Conservation (phyloP, 2,329 filamentous ascomycete species). For the Periconia sp. region DNA sequence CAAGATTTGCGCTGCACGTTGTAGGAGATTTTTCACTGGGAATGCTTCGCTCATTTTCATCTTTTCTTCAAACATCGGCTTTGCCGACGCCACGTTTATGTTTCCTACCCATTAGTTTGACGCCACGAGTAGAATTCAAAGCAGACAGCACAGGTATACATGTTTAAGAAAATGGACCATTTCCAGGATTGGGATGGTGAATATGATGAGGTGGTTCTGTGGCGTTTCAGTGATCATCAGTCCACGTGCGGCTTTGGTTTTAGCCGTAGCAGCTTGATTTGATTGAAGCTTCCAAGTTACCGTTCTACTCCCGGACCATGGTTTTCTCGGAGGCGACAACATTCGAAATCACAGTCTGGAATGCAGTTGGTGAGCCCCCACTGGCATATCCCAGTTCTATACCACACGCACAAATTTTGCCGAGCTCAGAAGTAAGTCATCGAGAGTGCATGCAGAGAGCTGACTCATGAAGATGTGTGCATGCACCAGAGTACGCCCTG, state of each 20-base stretch:
- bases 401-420: neutral
- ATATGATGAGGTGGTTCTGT: conserved; percentile 4
- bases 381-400: neutral
- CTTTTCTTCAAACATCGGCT: conserved; percentile 7
- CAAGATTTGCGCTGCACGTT: conserved; percentile 19
- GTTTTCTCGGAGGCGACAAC: neutral
- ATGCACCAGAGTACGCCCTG: conserved; percentile 4
- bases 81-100: neutral
- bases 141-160: neutral
- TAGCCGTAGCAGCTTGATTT: conserved; percentile 12
- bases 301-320: too few relatives aligned
- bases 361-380: neutral
- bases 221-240: conserved; percentile 15
- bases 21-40: conserved; percentile 2
- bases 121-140: neutral
- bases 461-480: conserved; percentile 8
- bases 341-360: neutral
- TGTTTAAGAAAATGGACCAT: neutral
- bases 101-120: neutral
- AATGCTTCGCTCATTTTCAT: neutral
- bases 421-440: neutral
- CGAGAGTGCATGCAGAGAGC: neutral
- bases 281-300: too few relatives aligned
- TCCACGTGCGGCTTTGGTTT: conserved; percentile 12
- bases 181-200: neutral